phyloP scores from a whole-genome alignment of 495 filamentous ascomycete genomes.

The Staphylotrichum longicolle region DNA sequence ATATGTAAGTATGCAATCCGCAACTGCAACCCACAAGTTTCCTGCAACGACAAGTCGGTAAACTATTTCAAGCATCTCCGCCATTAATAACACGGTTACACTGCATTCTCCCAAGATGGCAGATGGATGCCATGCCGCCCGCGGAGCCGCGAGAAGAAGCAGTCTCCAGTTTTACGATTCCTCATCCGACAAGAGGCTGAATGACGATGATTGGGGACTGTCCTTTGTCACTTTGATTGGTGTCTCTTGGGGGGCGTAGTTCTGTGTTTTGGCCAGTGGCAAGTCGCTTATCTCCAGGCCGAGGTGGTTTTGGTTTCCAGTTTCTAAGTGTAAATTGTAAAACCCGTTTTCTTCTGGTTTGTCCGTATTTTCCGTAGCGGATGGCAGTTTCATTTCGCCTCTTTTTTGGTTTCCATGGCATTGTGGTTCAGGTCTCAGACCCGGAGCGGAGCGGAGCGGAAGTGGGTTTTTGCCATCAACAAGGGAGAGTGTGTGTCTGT shows the following conservation, averaged over 20 bases:
- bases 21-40: not conserved
- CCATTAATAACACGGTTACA: conserved; percentile 7
- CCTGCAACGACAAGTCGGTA: not conserved
- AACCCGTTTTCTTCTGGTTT: no score
- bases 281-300: no score
- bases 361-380: no score
- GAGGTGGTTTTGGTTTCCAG: no score
- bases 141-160: conserved; percentile 2
- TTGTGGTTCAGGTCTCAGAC: no score
- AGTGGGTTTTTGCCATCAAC: not conserved
- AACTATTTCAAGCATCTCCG: not conserved
- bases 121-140: not conserved
- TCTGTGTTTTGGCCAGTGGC: no score
- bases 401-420: no score
- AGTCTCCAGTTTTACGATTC: not conserved
- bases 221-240: no score
- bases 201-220: not conserved
- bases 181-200: not conserved
- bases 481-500: no score
- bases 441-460: conserved; percentile 13
- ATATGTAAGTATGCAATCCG: not conserved
- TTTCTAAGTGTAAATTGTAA: no score
- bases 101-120: conserved; percentile 6
- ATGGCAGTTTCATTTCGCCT: no score
- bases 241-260: no score